Evolutionary conservation across 2,329 filamentous ascomycete species (phyloP).

Genomic region (Bipolaris zeicola): DNA sequence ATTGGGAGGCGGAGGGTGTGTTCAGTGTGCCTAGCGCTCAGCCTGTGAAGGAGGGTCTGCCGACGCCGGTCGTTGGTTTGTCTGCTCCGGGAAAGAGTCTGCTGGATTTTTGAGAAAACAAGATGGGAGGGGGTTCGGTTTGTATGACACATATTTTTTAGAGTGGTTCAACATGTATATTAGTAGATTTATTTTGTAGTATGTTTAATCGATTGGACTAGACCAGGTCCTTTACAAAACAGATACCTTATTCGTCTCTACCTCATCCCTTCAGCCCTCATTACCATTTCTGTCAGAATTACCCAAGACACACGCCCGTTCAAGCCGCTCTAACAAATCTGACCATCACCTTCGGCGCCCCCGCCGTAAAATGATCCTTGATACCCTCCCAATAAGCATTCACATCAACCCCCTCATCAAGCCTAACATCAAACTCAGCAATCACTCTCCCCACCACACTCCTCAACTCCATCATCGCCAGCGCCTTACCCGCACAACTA

Average conservation of each 20-base stretch:
- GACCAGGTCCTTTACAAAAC: neutral
- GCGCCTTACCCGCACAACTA: constrained; percentile 70
- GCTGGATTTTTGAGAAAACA: constrained; percentile 2
- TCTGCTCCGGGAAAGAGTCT: constrained; percentile 2
- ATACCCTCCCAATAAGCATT: constrained; percentile 26
- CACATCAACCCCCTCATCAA: constrained; percentile 24
- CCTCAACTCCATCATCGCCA: constrained; percentile 69
- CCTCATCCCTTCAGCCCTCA: neutral
- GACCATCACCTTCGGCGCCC: constrained; percentile 23
- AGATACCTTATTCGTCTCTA: neutral
- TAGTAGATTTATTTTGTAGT: neutral
- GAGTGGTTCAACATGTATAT: neutral
- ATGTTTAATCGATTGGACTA: neutral
- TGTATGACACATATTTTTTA: too few relatives aligned
- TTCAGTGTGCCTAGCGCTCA: constrained; percentile 4
- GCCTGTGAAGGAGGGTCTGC: neutral
- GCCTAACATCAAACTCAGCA: constrained; percentile 60
- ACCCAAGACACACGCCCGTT: neutral
- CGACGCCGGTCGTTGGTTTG: neutral
- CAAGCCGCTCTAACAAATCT: constrained; percentile 15
- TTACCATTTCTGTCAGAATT: neutral
- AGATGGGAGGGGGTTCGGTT: too few relatives aligned
- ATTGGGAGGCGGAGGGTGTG: constrained; percentile 15
- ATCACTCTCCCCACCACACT: constrained; percentile 64
- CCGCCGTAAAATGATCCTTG: constrained; percentile 34